Conservation (phyloP, 2,329 filamentous ascomycete genomes). For the Graphium sp. region DNA sequence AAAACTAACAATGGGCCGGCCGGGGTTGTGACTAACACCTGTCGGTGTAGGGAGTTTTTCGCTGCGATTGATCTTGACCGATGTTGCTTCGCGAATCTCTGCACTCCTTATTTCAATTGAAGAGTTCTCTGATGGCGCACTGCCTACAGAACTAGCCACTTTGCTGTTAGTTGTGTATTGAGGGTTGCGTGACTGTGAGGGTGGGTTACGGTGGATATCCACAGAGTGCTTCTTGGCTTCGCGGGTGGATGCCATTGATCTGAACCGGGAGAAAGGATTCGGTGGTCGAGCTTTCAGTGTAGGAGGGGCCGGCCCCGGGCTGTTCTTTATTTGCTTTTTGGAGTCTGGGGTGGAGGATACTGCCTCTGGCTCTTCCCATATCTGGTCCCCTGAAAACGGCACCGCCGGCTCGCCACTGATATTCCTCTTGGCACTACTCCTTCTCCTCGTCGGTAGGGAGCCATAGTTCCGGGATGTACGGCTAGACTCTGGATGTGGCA, state of each 20-base stretch:
- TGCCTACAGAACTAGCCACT: conserved; percentile 13
- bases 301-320: conserved; percentile 15
- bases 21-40: conserved; percentile 77
- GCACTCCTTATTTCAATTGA: conserved; percentile 68
- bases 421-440: conserved; percentile 52
- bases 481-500: too few relatives aligned
- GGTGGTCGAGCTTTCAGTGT: conserved; percentile 16
- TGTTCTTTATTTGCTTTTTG: too few relatives aligned
- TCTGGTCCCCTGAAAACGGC: conserved; percentile 60
- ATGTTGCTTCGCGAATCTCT: conserved; percentile 80
- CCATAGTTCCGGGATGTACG: too few relatives aligned
- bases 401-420: conserved; percentile 50
- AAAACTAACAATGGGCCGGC: conserved; percentile 95
- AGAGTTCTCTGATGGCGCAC: conserved; percentile 17
- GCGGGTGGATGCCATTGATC: conserved; percentile 1
- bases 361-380: conserved; percentile 73
- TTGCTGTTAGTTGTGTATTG: conserved; percentile 55
- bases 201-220: conserved; percentile 74
- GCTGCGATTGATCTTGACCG: conserved; percentile 78
- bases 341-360: conserved; percentile 7
- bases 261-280: conserved; percentile 13
- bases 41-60: conserved; percentile 74
- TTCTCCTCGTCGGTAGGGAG: too few relatives aligned
- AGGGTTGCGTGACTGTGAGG: conserved; percentile 67
- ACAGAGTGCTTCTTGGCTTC: conserved; percentile 18